Evolutionary conservation across 2,329 filamentous ascomycete species (phyloP).

Genomic region (Elsinoe fawcettii): DNA sequence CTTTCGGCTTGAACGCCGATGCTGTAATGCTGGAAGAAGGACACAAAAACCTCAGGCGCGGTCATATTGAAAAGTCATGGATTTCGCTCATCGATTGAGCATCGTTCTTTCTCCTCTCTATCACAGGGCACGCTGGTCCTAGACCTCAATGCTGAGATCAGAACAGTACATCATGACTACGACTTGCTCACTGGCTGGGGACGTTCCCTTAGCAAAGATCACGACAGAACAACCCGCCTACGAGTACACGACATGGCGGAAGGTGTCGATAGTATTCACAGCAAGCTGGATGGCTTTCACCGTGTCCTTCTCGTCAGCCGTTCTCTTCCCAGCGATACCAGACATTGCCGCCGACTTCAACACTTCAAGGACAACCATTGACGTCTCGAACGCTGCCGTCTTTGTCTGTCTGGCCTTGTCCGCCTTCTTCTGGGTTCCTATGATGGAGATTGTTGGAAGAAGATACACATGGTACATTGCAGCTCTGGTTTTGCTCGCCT

Average conservation of each 20-base stretch:
- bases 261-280: conserved; percentile 57
- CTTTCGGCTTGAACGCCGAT: no score
- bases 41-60: no score
- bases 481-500: conserved; percentile 53
- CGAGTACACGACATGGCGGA: conserved; percentile 29
- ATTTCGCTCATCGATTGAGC: no score
- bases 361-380: conserved; percentile 59
- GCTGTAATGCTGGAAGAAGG: no score
- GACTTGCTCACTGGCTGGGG: not conserved
- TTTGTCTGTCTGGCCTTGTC: conserved; percentile 62
- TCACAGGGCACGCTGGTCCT: no score
- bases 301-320: conserved; percentile 64
- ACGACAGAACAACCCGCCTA: not conserved
- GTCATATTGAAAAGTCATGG: no score
- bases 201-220: not conserved
- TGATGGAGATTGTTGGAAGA: conserved; percentile 40
- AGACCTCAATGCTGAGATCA: no score
- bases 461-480: conserved; percentile 47
- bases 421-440: conserved; percentile 61
- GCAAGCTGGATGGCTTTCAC: conserved; percentile 66
- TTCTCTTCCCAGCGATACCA: conserved; percentile 61
- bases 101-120: no score
- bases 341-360: conserved; percentile 58
- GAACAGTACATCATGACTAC: not conserved
- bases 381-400: conserved; percentile 63